Evolutionary conservation across 176 grass and related monocot species (phyloP).

Genomic region (Poa pratensis): DNA sequence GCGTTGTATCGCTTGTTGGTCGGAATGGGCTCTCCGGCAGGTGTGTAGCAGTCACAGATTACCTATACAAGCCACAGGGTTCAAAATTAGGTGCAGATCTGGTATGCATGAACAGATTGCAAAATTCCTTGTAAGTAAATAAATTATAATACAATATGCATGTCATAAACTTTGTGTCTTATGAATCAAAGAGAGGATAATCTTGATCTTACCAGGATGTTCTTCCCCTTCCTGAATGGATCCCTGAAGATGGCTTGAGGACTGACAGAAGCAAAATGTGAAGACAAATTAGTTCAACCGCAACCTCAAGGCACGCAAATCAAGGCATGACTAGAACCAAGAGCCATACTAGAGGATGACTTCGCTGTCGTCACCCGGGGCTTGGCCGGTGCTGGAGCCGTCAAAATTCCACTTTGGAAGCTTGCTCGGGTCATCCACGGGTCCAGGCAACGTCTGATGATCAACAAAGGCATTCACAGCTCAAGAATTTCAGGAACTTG

Average conservation of each 20-base stretch:
- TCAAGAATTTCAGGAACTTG: neutral
- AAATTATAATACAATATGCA: no score
- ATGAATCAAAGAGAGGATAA: neutral
- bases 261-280: constrained; percentile 17
- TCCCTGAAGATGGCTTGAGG: constrained; percentile 91
- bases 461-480: constrained; percentile 3
- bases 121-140: no score
- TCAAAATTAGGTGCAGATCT: neutral
- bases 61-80: constrained; percentile 47
- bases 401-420: constrained; percentile 99
- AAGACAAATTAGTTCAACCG: neutral
- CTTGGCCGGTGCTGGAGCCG: constrained; percentile 95
- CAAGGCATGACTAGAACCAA: constrained; percentile 13
- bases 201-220: constrained; percentile 68
- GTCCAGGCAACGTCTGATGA: constrained; percentile 71
- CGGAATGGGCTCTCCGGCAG: constrained; percentile 81
- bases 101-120: neutral
- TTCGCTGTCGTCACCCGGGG: constrained; percentile 78
- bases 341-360: constrained; percentile 77
- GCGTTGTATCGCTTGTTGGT: constrained; percentile 71
- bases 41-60: constrained; percentile 87
- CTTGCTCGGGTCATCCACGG: constrained; percentile 71
- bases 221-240: constrained; percentile 92
- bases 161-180: neutral
- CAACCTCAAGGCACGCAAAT: neutral